Conservation (phyloP, 2,329 filamentous ascomycete species). For the Pseudofabraea citricarpa region DNA sequence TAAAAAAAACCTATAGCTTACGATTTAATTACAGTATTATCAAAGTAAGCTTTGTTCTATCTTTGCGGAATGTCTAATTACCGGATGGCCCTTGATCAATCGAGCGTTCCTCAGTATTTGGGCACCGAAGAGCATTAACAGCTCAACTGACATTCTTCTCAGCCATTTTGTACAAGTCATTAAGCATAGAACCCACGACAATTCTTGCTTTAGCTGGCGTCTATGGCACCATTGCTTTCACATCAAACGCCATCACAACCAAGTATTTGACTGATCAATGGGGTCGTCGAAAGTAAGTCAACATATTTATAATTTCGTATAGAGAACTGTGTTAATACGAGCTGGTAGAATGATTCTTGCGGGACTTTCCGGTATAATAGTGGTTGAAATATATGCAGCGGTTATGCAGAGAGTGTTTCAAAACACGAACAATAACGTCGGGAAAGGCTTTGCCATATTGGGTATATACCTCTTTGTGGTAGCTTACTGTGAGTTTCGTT, state of each 20-base stretch:
- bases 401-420: slow-evolving; percentile 55
- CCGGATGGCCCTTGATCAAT: no score
- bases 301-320: no score
- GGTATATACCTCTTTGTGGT: slow-evolving; percentile 56
- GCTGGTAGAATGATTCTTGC: slow-evolving; percentile 52
- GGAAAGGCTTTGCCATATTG: slow-evolving; percentile 54
- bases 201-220: slow-evolving; percentile 50
- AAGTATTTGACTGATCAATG: slow-evolving; percentile 50
- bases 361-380: slow-evolving; percentile 44
- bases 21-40: slow-evolving; percentile 26
- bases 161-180: slow-evolving; percentile 49
- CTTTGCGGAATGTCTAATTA: no score
- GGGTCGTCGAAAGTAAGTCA: slow-evolving; percentile 49
- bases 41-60: slow-evolving; percentile 15
- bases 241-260: slow-evolving; percentile 46
- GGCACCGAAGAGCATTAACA: no score
- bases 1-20: not conserved
- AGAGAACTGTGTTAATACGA: no score
- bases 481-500: slow-evolving; percentile 40
- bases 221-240: slow-evolving; percentile 48
- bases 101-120: no score
- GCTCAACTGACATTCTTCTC: slow-evolving; percentile 6
- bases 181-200: slow-evolving; percentile 43
- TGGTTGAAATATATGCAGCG: slow-evolving; percentile 55
- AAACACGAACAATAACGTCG: slow-evolving; percentile 46